Evolutionary conservation across 2,329 filamentous ascomycete species (phyloP).

Genomic region (Magnaporthiopsis incrustans): DNA sequence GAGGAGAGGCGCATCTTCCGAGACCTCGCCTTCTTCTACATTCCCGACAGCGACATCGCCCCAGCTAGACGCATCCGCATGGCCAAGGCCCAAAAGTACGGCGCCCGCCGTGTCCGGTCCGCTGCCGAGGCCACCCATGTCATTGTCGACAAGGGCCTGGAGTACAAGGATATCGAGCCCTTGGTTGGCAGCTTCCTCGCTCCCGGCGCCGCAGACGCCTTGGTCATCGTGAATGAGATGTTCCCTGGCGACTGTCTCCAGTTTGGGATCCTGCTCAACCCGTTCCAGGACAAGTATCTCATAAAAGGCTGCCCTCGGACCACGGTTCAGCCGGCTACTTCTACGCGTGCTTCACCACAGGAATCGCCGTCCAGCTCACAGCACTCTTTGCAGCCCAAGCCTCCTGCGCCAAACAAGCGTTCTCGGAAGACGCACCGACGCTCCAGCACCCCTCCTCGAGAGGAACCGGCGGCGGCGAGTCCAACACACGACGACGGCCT

Average conservation of each 20-base stretch:
- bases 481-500: neutral
- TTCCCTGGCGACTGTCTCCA: slow-evolving; percentile 63
- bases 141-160: slow-evolving; percentile 64
- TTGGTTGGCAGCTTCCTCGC: slow-evolving; percentile 35
- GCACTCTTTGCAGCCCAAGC: slow-evolving; percentile 41
- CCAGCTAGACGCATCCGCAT: slow-evolving; percentile 63
- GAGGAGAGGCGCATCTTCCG: slow-evolving; percentile 51
- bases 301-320: slow-evolving; percentile 40
- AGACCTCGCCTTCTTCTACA: slow-evolving; percentile 61
- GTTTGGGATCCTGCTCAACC: slow-evolving; percentile 50
- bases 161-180: slow-evolving; percentile 54
- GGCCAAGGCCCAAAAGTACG: slow-evolving; percentile 64
- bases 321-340: neutral
- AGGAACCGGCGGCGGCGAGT: neutral
- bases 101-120: slow-evolving; percentile 60
- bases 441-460: neutral
- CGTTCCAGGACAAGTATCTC: slow-evolving; percentile 49
- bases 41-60: slow-evolving; percentile 71
- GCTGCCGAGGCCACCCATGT: slow-evolving; percentile 64
- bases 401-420: slow-evolving; percentile 24
- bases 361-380: slow-evolving; percentile 15
- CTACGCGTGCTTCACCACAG: neutral
- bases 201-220: slow-evolving; percentile 14
- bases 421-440: slow-evolving; percentile 5
- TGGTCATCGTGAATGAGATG: slow-evolving; percentile 55